These are phyloP conservation scores for Diaporthe velutina DNA, from an alignment of 2,329 filamentous ascomycete genomes.

Conservation along the genomic window DNA sequence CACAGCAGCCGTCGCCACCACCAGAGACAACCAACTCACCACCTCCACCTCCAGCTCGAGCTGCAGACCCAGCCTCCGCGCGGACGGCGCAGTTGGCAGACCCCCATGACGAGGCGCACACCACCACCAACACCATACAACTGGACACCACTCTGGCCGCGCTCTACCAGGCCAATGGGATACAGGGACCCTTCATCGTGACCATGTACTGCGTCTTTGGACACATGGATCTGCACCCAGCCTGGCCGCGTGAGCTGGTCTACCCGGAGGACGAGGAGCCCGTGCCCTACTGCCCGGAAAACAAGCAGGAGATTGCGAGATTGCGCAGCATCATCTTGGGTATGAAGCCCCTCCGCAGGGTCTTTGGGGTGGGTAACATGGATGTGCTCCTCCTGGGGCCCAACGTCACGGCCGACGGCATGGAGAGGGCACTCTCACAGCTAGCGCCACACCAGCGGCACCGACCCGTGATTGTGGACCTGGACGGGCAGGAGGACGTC, in stretches of 20 bases:
- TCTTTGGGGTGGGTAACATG: constrained; percentile 43
- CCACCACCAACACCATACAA: background rate
- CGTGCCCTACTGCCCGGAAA: constrained; percentile 40
- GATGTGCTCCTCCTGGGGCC: constrained; percentile 43
- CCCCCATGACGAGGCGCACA: background rate
- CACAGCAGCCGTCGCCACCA: constrained; percentile 11
- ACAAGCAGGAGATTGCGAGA: constrained; percentile 40
- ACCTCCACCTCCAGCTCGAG: too few relatives aligned
- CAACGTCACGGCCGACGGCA: constrained; percentile 40
- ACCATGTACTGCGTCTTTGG: constrained; percentile 45
- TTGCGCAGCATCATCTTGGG: constrained; percentile 42
- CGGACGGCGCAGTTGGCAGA: background rate
- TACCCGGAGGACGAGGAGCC: constrained; percentile 45
- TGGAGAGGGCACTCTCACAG: constrained; percentile 42
- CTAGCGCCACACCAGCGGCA: constrained; percentile 42
- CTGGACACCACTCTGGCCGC: constrained; percentile 44
- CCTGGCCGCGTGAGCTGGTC: constrained; percentile 41
- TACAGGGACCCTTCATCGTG: constrained; percentile 42
- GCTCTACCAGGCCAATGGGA: constrained; percentile 42
- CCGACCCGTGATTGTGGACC: constrained; percentile 39
- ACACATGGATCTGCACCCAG: constrained; percentile 43
- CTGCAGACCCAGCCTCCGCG: too few relatives aligned
- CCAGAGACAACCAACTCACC: background rate
- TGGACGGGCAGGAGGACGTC: constrained; percentile 33
- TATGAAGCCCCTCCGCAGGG: constrained; percentile 43